Percentiles rank a stretch among this genome's conserved stretches.
phyloP scores from a whole-genome alignment of 371 early-diverging fungal genomes.

The Rhizopus sp. region DNA sequence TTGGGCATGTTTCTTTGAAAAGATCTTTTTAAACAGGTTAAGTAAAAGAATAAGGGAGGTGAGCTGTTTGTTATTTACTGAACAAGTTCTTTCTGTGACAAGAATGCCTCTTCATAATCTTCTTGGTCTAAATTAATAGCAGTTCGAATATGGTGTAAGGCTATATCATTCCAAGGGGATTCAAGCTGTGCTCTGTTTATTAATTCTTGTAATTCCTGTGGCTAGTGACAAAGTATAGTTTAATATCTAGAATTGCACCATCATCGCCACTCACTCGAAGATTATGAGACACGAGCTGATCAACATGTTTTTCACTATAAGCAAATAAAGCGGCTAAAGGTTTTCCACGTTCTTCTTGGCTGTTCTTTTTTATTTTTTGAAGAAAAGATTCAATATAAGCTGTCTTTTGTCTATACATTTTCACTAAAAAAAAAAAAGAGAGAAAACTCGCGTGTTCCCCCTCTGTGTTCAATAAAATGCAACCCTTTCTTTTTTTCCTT shows the following conservation, averaged over 20 bases:
- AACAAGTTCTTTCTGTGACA: slow-evolving; percentile 52
- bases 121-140: slow-evolving; percentile 30
- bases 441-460: too few species aligned
- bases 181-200: slow-evolving; percentile 11
- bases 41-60: slow-evolving; percentile 12
- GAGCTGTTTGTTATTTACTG: slow-evolving; percentile 38
- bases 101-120: slow-evolving; percentile 55
- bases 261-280: slow-evolving; percentile 12
- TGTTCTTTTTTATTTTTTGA: slow-evolving; percentile 14
- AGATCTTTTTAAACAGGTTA: slow-evolving; percentile 27
- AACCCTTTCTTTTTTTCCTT: too few species aligned
- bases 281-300: slow-evolving; percentile 19
- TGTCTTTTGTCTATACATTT: neutral
- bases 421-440: neutral
- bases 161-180: slow-evolving; percentile 57
- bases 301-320: slow-evolving; percentile 23
- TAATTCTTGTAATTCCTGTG: neutral
- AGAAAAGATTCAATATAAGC: slow-evolving; percentile 19
- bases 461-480: too few species aligned
- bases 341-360: slow-evolving; percentile 31
- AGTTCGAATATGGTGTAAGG: slow-evolving; percentile 47
- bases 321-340: slow-evolving; percentile 27
- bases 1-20: slow-evolving; percentile 49
- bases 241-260: neutral
- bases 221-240: neutral